phyloP scores from a whole-genome alignment of 2,329 filamentous ascomycete genomes.

The Xylaria sp. region DNA sequence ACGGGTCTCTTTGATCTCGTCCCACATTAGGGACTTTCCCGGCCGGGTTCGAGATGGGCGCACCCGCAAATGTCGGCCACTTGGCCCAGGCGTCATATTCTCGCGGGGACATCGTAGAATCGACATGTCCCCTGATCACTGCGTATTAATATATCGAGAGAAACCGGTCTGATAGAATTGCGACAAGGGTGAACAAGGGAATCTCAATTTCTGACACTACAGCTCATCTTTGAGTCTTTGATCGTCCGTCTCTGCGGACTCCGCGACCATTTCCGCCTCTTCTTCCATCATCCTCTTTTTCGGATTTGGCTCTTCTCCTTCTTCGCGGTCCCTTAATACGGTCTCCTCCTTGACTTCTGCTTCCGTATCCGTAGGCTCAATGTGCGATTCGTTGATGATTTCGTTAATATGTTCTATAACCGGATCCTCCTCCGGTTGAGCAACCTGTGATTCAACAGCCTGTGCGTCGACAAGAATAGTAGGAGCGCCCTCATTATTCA shows the following conservation, averaged over 20 bases:
- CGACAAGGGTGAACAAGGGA: constrained; percentile 13
- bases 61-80: not conserved
- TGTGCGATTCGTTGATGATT: constrained; percentile 39
- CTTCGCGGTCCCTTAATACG: constrained; percentile 31
- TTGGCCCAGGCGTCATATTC: not conserved
- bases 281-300: constrained; percentile 32
- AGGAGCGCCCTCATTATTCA: constrained; percentile 40
- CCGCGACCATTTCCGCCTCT: constrained; percentile 22
- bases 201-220: constrained; percentile 25
- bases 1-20: not conserved
- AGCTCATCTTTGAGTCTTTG: constrained; percentile 38
- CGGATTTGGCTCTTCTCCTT: constrained; percentile 26
- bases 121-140: no score
- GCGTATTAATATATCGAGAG: not conserved
- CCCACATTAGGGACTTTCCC: not conserved
- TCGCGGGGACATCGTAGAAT: not conserved
- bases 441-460: constrained; percentile 7
- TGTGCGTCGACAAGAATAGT: constrained; percentile 43
- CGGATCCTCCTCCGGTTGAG: constrained; percentile 32
- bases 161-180: not conserved
- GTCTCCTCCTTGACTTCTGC: constrained; percentile 28
- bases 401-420: constrained; percentile 51
- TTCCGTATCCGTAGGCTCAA: constrained; percentile 4
- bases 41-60: not conserved
- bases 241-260: constrained; percentile 23